A percentile compares a stretch with the other conserved stretches of the same genome.
Conservation (phyloP, 768 basidiomycete genomes). For the Asterophora lycoperdoides region DNA sequence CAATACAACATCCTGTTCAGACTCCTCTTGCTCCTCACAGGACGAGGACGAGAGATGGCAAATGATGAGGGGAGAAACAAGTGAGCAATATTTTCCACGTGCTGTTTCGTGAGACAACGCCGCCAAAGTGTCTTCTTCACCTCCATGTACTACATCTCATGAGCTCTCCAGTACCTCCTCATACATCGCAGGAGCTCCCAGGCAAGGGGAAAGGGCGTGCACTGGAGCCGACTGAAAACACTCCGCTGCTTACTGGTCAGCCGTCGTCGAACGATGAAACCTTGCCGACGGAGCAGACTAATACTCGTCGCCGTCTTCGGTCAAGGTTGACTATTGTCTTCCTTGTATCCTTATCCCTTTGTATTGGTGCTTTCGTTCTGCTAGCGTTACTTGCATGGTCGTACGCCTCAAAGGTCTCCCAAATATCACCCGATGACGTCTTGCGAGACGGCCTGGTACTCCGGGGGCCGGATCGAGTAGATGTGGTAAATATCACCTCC, state of each 20-base stretch:
- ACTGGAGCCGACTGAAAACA: constrained; percentile 42
- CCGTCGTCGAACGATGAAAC: constrained; percentile 27
- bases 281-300: constrained; percentile 15
- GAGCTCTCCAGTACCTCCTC: constrained; percentile 13
- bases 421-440: constrained; percentile 53
- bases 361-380: constrained; percentile 39
- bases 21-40: no score
- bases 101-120: no score
- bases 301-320: constrained; percentile 27
- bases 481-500: constrained; percentile 57
- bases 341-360: constrained; percentile 49
- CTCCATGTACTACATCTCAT: constrained; percentile 1
- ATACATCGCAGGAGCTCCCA: constrained; percentile 7
- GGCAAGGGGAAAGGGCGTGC: constrained; percentile 59
- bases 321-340: constrained; percentile 48
- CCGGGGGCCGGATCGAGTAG: constrained; percentile 55
- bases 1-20: no score
- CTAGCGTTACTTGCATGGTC: constrained; percentile 58
- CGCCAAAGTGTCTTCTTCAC: neutral
- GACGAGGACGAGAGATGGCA: no score
- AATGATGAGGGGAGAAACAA: no score
- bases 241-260: constrained; percentile 46
- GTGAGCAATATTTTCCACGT: no score
- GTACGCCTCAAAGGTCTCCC: constrained; percentile 54
- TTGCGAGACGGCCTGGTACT: constrained; percentile 52